A percentile compares a stretch with the other conserved stretches of the same genome.
phyloP scores from a whole-genome alignment of 1,284 basidiomycete genomes.

The Malassezia cuniculi region DNA sequence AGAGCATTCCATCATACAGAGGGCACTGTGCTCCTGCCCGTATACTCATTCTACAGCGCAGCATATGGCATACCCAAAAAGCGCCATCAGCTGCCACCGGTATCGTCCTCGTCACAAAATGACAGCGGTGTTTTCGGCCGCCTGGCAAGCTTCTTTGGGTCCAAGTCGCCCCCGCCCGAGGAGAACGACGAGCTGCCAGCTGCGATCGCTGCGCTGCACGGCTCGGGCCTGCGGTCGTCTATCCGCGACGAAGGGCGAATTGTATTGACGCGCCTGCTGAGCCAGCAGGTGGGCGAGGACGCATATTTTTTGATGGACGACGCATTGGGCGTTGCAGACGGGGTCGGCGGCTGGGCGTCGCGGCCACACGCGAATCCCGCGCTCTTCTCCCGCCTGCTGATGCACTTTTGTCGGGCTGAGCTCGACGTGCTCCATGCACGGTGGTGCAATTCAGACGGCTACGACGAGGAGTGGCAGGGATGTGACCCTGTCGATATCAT shows the following conservation, averaged over 20 bases:
- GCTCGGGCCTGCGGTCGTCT: slow-evolving; percentile 23
- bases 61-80: slow-evolving; percentile 48
- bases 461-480: slow-evolving; percentile 23
- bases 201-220: slow-evolving; percentile 5
- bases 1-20: too few species aligned
- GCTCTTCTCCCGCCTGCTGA: slow-evolving; percentile 67
- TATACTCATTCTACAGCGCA: slow-evolving; percentile 39
- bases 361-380: slow-evolving; percentile 53
- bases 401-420: slow-evolving; percentile 65
- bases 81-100: slow-evolving; percentile 12
- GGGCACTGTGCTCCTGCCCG: too few species aligned
- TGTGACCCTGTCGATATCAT: slow-evolving; percentile 52
- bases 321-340: slow-evolving; percentile 75
- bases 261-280: slow-evolving; percentile 40
- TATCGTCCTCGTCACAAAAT: slow-evolving; percentile 12
- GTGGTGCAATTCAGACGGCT: slow-evolving; percentile 14
- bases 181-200: slow-evolving; percentile 14
- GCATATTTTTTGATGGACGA: slow-evolving; percentile 69
- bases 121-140: slow-evolving; percentile 15
- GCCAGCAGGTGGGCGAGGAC: slow-evolving; percentile 70
- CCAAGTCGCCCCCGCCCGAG: too few species aligned
- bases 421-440: slow-evolving; percentile 32
- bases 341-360: slow-evolving; percentile 72
- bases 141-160: too few species aligned
- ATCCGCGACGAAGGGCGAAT: slow-evolving; percentile 37